Evolutionary conservation across 495 filamentous ascomycete genomes (phyloP), one percentile per base, ranked within the genome.

Genomic region (Staphylotrichum longicolle): DNA sequence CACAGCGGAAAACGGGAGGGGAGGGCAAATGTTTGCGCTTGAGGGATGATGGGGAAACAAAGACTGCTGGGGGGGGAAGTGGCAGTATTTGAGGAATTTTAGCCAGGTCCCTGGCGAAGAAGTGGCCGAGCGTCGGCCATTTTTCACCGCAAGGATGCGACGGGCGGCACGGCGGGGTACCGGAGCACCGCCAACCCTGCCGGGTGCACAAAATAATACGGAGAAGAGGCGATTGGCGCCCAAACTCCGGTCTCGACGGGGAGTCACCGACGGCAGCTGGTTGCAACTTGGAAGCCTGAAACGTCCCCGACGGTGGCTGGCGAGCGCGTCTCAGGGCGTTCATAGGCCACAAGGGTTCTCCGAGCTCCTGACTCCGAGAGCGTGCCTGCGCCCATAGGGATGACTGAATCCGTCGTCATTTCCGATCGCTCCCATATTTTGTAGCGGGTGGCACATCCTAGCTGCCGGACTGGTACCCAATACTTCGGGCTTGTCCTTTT

Each of bases 61-160:
- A 60, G 56, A 62, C 49, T 44, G 50, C 45, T 20, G 44, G 33
- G 55, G 60, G 63, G 69, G 63, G 66, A 41, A 32, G 63, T 39
- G 63, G 61, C 63, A 69, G 70, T 71, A 73, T 73, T 73, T 73
- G 70, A 73, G 70, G 66, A 71, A 73, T 68, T 71, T 70, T 66
- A 51, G 54, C 41, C 12, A 58, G 52, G 61, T 60, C 63, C 68
- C 63, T 66, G 53, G 20, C 39, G 8, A 55, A 57, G 44, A 62
- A 60, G 34, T 63, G 57, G 62, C 69, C 69, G 69, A 68, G 63
- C 54, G 48, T 66, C 70, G 70, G 70, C 58, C 62, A 60, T 61
- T 70, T 65, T 68, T 62, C 55, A 58, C 58, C 63, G 61, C 61
- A 61, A 53, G 53, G 59, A 64, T 58, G 63, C 55, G 51, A 63